Evolutionary conservation across 768 basidiomycete species (phyloP).

Genomic region (Coprinopsis strossmayeri): DNA sequence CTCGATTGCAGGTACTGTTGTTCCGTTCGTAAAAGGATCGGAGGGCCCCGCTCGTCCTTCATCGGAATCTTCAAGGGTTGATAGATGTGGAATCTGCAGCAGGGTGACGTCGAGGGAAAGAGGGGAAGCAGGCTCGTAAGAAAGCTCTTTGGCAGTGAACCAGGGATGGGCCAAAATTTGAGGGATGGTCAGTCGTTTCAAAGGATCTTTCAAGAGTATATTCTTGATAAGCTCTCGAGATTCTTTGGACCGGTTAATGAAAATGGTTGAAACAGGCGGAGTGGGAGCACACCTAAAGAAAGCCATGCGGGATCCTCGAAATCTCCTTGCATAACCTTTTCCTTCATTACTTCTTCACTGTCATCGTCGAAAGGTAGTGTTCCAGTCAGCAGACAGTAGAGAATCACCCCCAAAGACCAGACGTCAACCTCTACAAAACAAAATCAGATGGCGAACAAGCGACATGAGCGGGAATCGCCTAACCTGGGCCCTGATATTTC

Average conservation of each 20-base stretch:
- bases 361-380: constrained; percentile 90
- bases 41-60: no score
- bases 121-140: constrained; percentile 27
- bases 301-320: constrained; percentile 95
- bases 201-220: constrained; percentile 72
- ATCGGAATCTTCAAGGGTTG: constrained; percentile 19
- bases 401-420: constrained; percentile 91
- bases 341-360: constrained; percentile 76
- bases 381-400: constrained; percentile 86
- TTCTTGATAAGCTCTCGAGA: constrained; percentile 76
- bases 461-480: constrained; percentile 18
- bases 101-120: constrained; percentile 17
- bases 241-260: constrained; percentile 41
- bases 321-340: constrained; percentile 75
- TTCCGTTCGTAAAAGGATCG: no score
- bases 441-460: constrained; percentile 13
- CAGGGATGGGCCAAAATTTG: constrained; percentile 84
- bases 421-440: constrained; percentile 74
- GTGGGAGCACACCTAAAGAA: constrained; percentile 54
- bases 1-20: no score
- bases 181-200: constrained; percentile 70
- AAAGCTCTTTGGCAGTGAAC: constrained; percentile 50
- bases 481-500: constrained; percentile 88
- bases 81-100: constrained; percentile 18
- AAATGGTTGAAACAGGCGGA: neutral